These are phyloP conservation scores for Anthoceros angustus DNA, from an alignment of 225 moss, liverwort and hornwort species.

Conservation along the genomic window DNA sequence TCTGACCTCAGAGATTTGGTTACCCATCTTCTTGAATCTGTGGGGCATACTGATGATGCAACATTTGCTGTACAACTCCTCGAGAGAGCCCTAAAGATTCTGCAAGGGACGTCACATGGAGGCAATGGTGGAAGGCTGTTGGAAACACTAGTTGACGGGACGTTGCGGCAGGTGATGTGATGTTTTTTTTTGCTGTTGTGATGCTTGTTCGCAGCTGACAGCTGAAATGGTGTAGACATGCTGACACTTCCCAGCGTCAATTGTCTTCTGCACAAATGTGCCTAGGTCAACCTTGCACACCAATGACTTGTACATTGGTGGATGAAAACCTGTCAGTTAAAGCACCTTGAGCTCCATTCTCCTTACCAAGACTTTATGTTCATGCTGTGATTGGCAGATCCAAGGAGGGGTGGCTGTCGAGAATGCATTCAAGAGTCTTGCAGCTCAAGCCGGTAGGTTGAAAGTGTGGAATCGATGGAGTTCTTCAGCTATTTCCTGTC, in stretches of 20 bases:
- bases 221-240: neutral
- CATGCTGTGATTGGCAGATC: neutral
- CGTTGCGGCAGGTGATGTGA: conserved; percentile 36
- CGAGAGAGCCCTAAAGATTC: conserved; percentile 34
- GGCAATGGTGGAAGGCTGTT: conserved; percentile 21
- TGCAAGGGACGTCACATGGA: conserved; percentile 36
- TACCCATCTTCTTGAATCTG: conserved; percentile 32
- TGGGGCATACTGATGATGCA: conserved; percentile 21
- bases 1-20: conserved; percentile 47
- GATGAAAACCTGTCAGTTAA: too few relatives aligned
- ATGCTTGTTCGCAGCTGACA: neutral
- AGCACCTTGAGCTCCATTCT: too few relatives aligned
- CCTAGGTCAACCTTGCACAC: too few relatives aligned
- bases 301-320: too few relatives aligned
- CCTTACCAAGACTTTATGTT: too few relatives aligned
- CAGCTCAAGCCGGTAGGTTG: conserved; percentile 2
- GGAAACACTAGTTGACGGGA: conserved; percentile 26
- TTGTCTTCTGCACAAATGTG: too few relatives aligned
- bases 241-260: neutral
- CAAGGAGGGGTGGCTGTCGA: neutral
- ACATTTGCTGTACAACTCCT: conserved; percentile 34
- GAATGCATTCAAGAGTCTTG: neutral
- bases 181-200: neutral
- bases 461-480: neutral
- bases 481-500: neutral